These are phyloP conservation scores for Rubroboletus satanas DNA, from an alignment of 768 basidiomycete genomes.

Conservation along the genomic window DNA sequence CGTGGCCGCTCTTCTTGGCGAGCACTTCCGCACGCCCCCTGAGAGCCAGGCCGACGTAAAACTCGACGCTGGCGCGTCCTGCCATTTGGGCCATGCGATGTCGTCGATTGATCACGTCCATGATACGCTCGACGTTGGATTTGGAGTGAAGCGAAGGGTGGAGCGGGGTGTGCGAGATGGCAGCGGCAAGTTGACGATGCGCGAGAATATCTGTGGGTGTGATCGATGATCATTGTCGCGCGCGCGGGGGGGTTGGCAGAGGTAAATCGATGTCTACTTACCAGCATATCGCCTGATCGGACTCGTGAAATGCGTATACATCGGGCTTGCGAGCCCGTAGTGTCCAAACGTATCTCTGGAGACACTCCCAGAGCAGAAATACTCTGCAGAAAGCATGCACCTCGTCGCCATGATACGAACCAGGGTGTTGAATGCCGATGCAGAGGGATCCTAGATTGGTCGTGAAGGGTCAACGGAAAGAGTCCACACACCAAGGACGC, in stretches of 20 bases:
- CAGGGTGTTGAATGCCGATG: conserved; percentile 93
- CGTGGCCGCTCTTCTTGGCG: conserved; percentile 27
- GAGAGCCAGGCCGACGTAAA: conserved; percentile 91
- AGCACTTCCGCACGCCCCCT: conserved; percentile 54
- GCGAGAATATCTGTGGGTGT: conserved; percentile 74
- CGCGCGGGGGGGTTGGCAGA: background rate
- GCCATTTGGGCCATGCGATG: conserved; percentile 99
- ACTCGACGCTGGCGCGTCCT: conserved; percentile 92
- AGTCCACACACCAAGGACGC: conserved; percentile 27
- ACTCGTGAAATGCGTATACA: conserved; percentile 98
- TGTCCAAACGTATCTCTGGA: conserved; percentile 90
- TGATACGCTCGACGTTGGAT: conserved; percentile 76
- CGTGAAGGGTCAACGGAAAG: background rate
- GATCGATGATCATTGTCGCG: background rate
- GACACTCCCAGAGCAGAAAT: conserved; percentile 95
- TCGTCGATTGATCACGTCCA: conserved; percentile 84
- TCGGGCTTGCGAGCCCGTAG: conserved; percentile 94
- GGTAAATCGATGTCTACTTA: conserved; percentile 28
- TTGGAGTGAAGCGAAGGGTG: conserved; percentile 89
- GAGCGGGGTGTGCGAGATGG: conserved; percentile 78
- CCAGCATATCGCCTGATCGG: conserved; percentile 96
- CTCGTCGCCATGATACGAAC: conserved; percentile 99
- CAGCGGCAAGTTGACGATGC: conserved; percentile 89
- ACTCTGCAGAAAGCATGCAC: conserved; percentile 98
- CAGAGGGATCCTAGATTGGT: conserved; percentile 59